Evolutionary conservation across 345 rosid genomes (phyloP), one percentile per base, ranked within the genome.

Genomic region (Moringa oleifera): DNA sequence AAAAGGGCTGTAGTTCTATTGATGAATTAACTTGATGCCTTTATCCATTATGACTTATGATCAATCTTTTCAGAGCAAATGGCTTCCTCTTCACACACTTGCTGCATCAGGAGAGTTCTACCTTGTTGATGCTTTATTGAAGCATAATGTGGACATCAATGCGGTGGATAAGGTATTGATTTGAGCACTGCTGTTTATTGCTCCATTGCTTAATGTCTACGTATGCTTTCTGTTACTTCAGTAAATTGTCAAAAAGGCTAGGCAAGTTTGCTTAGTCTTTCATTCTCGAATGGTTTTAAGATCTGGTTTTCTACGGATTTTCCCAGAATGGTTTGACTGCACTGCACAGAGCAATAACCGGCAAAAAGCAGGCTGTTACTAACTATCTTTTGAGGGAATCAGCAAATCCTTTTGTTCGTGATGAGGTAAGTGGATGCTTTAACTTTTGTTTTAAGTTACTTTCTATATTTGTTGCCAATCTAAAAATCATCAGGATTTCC

Each of bases 51-150:
- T 41, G 2, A 4, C 47, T 41, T 50, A 58, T 66, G 52, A 46
- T 58, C 23, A 0, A 23, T 56, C 21, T 50, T 67, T 21, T 21
- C 79, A 83, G 90, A 81, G 67, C 36, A 90, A 88, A 74, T 85
- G 99, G 96, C 78, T 83, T 22, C 92, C 96, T 57, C 75, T 94
- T 64, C 96, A 94, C 75, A 79, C 97, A 16, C 84, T 90, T 61
- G 96, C 95, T 53, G 97, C 96, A 33, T 79, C 88, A 0, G 98
- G 98, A 58, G 97, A 93, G 74, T 90, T 86, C 78, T 82, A 83
- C 70, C 85, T 90, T 50, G 52, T 83, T 74, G 81, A 82, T 77
- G 71, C 83, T 61, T 85, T 90, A 73, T 74, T 93, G 65, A 94
- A 94, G 69, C 92, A 82, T 66, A 83, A 78, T 70, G 77, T 88